Percentiles rank a stretch among this genome's conserved stretches.
Conservation (phyloP, 805 yeast species). For the Schwanniomyces yamadae region DNA sequence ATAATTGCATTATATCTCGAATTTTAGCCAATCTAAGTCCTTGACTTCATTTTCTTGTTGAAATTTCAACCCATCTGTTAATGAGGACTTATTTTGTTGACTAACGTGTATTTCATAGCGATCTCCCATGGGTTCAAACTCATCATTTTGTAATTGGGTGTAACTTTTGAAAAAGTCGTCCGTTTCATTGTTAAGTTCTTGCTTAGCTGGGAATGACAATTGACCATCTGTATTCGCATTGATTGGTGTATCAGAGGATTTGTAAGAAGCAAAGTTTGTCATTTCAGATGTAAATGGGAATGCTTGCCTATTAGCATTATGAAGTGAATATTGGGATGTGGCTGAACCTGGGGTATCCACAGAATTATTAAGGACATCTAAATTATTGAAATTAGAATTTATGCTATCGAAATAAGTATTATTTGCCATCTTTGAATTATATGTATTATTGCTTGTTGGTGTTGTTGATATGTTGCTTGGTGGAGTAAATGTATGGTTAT, state of each 20-base stretch:
- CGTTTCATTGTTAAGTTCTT: constrained; percentile 8
- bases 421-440: constrained; percentile 18
- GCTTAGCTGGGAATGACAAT: constrained; percentile 2
- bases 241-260: constrained; percentile 3
- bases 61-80: constrained; percentile 14
- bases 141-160: constrained; percentile 4
- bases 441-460: constrained; percentile 21
- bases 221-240: constrained; percentile 1
- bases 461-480: constrained; percentile 19
- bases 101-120: constrained; percentile 6
- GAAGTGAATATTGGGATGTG: constrained; percentile 12
- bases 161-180: constrained; percentile 9
- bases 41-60: constrained; percentile 16
- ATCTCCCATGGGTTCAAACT: constrained; percentile 4
- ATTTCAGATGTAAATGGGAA: constrained; percentile 8
- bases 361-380: background rate
- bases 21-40: constrained; percentile 34
- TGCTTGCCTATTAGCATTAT: constrained; percentile 7
- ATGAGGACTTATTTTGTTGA: constrained; percentile 6
- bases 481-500: constrained; percentile 7
- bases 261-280: constrained; percentile 4
- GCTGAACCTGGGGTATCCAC: constrained; percentile 13
- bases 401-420: constrained; percentile 7
- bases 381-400: background rate
- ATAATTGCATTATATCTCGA: constrained; percentile 22